Evolutionary conservation across 768 basidiomycete genomes (phyloP).

Genomic region (Lanmaoa pseudosensibilis): DNA sequence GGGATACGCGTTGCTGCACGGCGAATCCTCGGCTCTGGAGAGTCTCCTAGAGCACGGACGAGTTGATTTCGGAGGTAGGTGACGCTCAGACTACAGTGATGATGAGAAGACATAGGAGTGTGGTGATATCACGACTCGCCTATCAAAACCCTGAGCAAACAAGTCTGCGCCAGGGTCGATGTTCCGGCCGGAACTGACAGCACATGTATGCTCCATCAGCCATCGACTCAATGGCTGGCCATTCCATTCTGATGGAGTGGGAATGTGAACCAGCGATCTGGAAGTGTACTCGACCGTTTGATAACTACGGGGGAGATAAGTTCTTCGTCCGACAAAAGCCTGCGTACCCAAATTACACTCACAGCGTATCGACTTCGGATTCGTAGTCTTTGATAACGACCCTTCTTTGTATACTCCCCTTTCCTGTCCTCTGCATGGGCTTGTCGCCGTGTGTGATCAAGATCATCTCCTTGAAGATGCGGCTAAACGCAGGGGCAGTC

Average conservation of each 20-base stretch:
- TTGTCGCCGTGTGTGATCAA: constrained; percentile 39
- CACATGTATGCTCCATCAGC: constrained; percentile 9
- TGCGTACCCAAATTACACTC: not conserved
- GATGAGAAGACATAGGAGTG: not conserved
- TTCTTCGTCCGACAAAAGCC: not conserved
- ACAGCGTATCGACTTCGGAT: constrained; percentile 27
- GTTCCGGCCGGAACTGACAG: not conserved
- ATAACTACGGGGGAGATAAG: constrained; percentile 2
- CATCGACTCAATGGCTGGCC: constrained; percentile 3
- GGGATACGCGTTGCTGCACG: constrained; percentile 24
- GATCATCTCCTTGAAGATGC: constrained; percentile 54
- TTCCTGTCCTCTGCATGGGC: constrained; percentile 41
- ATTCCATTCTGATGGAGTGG: not conserved
- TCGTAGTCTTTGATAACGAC: constrained; percentile 22
- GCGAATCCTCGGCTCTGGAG: constrained; percentile 23
- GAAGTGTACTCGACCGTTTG: not conserved
- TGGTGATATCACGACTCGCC: constrained; percentile 13
- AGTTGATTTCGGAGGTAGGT: constrained; percentile 27
- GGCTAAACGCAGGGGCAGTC: constrained; percentile 39
- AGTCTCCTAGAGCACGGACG: constrained; percentile 23
- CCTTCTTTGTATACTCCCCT: constrained; percentile 26
- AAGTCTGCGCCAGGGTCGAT: constrained; percentile 16
- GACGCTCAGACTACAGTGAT: constrained; percentile 20
- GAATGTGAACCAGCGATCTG: not conserved
- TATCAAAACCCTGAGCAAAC: constrained; percentile 36